Evolutionary conservation across 2,329 filamentous ascomycete species (phyloP).

Genomic region (Fusarium burgessii): DNA sequence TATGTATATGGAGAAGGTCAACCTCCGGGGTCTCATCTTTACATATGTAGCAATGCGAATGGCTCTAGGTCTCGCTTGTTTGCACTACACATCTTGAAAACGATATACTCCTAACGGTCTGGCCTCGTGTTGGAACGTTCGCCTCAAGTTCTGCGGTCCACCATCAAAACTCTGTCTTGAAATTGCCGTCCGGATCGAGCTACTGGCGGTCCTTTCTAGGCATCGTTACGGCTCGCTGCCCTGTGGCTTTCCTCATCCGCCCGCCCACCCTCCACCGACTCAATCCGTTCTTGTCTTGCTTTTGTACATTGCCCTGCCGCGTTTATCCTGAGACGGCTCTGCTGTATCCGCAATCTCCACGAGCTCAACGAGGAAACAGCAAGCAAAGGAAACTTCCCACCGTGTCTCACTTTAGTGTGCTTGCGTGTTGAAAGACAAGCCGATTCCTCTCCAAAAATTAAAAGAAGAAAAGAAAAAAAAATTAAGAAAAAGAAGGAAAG

Average conservation of each 20-base stretch:
- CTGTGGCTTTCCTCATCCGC: conserved; percentile 36
- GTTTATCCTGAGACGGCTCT: conserved; percentile 32
- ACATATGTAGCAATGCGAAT: conserved; percentile 46
- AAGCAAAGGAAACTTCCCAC: conserved; percentile 40
- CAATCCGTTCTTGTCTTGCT: conserved; percentile 34
- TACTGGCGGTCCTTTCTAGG: conserved; percentile 35
- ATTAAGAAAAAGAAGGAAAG: not conserved
- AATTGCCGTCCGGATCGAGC: conserved; percentile 38
- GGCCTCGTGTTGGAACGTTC: conserved; percentile 44
- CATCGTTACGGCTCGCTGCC: conserved; percentile 31
- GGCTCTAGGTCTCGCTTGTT: conserved; percentile 40
- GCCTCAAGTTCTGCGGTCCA: conserved; percentile 32
- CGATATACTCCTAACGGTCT: conserved; percentile 43
- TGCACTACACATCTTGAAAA: conserved; percentile 32
- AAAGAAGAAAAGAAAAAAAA: no score
- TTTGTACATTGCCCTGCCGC: conserved; percentile 34
- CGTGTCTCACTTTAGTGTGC: conserved; percentile 42
- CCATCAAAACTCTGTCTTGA: conserved; percentile 37
- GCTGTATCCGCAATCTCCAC: conserved; percentile 43
- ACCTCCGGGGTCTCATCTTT: conserved; percentile 41
- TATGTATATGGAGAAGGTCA: conserved; percentile 43
- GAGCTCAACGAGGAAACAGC: conserved; percentile 42
- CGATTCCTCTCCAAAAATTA: conserved; percentile 3
- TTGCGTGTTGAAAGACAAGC: conserved; percentile 38
- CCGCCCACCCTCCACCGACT: conserved; percentile 35